These are phyloP conservation scores for Neurospora sp. DNA, from an alignment of 495 filamentous ascomycete genomes.

Conservation along the genomic window DNA sequence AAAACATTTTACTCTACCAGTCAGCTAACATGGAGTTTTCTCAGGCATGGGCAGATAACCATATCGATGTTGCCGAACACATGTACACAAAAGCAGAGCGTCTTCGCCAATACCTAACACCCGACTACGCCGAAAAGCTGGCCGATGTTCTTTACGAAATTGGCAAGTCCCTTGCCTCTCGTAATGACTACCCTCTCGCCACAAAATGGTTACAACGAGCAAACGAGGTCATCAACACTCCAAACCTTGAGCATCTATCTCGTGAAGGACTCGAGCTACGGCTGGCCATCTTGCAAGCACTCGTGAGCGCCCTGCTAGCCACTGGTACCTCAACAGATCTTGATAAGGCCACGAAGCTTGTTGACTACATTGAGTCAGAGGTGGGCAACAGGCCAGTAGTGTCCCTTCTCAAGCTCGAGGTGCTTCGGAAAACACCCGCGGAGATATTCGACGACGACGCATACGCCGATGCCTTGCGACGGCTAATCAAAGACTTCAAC, in stretches of 20 bases:
- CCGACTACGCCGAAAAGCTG: slow-evolving; percentile 49
- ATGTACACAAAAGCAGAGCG: slow-evolving; percentile 53
- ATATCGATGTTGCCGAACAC: slow-evolving; percentile 66
- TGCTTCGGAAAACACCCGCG: slow-evolving; percentile 37
- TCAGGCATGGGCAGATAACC: slow-evolving; percentile 62
- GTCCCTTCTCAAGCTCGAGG: slow-evolving; percentile 59
- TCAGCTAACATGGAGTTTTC: slow-evolving; percentile 9
- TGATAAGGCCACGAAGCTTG: slow-evolving; percentile 45
- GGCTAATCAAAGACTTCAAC: slow-evolving; percentile 47
- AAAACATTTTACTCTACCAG: neutral
- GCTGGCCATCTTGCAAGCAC: slow-evolving; percentile 53
- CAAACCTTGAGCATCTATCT: slow-evolving; percentile 47
- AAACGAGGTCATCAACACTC: slow-evolving; percentile 44
- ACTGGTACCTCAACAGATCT: slow-evolving; percentile 31
- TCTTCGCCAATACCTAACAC: slow-evolving; percentile 31
- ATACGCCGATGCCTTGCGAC: slow-evolving; percentile 41
- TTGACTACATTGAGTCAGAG: slow-evolving; percentile 50
- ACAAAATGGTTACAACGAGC: slow-evolving; percentile 69
- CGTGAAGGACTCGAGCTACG: slow-evolving; percentile 52
- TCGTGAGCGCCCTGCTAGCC: slow-evolving; percentile 45
- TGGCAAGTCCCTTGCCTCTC: slow-evolving; percentile 47
- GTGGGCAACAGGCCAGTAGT: slow-evolving; percentile 53
- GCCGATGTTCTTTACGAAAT: slow-evolving; percentile 65
- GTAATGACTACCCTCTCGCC: slow-evolving; percentile 43
- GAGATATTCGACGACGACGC: slow-evolving; percentile 37